Percentiles rank a stretch among this genome's conserved stretches.
Evolutionary conservation across 2,329 filamentous ascomycete species (phyloP).

Genomic region (Dactylonectria macrodidyma): DNA sequence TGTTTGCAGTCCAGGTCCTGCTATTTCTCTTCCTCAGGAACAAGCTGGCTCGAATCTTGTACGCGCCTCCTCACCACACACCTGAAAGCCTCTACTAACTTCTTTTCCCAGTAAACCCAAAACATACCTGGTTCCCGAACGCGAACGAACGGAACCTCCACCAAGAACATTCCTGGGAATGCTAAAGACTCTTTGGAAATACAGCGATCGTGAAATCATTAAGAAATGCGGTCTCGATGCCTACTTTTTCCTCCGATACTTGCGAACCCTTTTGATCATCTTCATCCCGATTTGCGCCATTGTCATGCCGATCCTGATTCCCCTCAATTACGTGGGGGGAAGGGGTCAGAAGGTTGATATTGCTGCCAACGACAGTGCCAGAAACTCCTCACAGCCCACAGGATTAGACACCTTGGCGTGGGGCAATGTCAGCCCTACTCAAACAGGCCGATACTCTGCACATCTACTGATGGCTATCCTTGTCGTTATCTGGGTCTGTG

Average conservation of each 20-base stretch:
- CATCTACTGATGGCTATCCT: constrained; percentile 85
- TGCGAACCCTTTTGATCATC: constrained; percentile 84
- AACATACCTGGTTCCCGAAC: constrained; percentile 88
- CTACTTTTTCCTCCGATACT: constrained; percentile 96
- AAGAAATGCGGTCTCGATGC: constrained; percentile 96
- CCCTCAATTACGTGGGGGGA: constrained; percentile 84
- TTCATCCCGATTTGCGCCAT: constrained; percentile 86
- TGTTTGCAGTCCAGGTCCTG: constrained; percentile 76
- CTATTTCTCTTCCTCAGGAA: constrained; percentile 84
- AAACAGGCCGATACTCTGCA: constrained; percentile 83
- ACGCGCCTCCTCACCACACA: constrained; percentile 51
- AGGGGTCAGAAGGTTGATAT: constrained; percentile 68
- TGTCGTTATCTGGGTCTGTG: constrained; percentile 88
- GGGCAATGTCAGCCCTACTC: constrained; percentile 81
- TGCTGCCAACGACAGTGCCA: constrained; percentile 52
- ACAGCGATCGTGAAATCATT: constrained; percentile 86
- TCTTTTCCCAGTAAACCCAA: constrained; percentile 75
- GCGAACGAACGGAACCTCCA: constrained; percentile 84
- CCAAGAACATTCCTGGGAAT: constrained; percentile 69
- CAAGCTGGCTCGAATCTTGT: constrained; percentile 88
- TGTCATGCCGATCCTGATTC: constrained; percentile 87
- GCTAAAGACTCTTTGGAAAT: constrained; percentile 73
- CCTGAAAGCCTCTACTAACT: constrained; percentile 23
- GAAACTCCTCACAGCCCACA: constrained; percentile 52
- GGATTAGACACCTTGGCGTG: constrained; percentile 89